phyloP scores from a whole-genome alignment of 2,329 filamentous ascomycete genomes.

The Rosellinia necatrix region DNA sequence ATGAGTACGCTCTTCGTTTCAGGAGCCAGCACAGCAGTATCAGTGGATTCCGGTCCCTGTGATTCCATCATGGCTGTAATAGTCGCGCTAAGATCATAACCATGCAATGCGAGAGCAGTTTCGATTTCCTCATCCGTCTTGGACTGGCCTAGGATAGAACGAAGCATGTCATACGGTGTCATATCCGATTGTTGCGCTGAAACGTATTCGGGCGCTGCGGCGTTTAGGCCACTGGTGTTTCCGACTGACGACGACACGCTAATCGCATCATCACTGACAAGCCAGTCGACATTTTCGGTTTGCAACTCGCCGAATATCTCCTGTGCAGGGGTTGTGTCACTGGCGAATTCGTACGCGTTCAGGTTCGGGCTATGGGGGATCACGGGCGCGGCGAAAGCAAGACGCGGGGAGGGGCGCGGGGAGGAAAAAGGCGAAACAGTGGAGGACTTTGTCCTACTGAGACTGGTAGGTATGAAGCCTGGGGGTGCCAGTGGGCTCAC shows the following conservation, averaged over 20 bases:
- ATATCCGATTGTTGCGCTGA: constrained; percentile 78
- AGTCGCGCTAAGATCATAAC: constrained; percentile 91
- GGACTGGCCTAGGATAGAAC: constrained; percentile 88
- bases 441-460: constrained; percentile 76
- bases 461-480: constrained; percentile 78
- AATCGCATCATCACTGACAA: constrained; percentile 85
- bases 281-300: constrained; percentile 94
- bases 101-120: constrained; percentile 82
- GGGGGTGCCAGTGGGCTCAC: constrained; percentile 84
- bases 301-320: constrained; percentile 92
- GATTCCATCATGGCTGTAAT: constrained; percentile 86
- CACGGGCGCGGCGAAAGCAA: constrained; percentile 84
- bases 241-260: constrained; percentile 77
- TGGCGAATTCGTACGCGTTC: constrained; percentile 93
- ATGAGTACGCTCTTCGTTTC: constrained; percentile 75
- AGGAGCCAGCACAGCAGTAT: constrained; percentile 48
- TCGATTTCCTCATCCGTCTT: constrained; percentile 95
- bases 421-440: constrained; percentile 91
- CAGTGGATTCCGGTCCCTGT: constrained; percentile 57
- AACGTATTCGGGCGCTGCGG: constrained; percentile 79
- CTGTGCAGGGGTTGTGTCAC: constrained; percentile 76
- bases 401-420: constrained; percentile 86
- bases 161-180: constrained; percentile 97
- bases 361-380: constrained; percentile 94
- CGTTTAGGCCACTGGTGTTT: constrained; percentile 73